Evolutionary conservation across 768 basidiomycete species (phyloP), one percentile per base, ranked within the genome.

Genomic region (Auricularia sp.): DNA sequence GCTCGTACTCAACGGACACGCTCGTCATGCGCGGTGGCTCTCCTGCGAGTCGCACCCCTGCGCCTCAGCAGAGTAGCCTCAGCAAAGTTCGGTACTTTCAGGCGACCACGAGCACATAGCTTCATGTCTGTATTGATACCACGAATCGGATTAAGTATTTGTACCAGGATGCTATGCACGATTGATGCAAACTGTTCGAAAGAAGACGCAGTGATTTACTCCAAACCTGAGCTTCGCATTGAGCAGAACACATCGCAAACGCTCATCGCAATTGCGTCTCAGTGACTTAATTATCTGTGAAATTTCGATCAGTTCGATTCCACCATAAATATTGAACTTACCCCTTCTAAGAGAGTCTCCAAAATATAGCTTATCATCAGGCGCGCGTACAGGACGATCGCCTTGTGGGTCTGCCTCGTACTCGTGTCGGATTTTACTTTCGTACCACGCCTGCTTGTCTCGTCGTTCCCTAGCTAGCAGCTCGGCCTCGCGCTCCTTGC

Each of bases 401-500:
- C 64, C 36, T 21, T 44, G 58, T 36, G 37, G 37, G 44, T 47
- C 54, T 62, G 33, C 61, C 8, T 37, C 34, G 35, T 44, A 11
- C 14, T 56, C 37, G 44, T n/a, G 35, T 21, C 54, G 29, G 21
- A 44, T 61, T 36, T 59, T 62, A 63, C 59, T 33, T 54, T 42
- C 35, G 34, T 59, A 64, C 29, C 61, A 71, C 68, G 75, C 73
- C 24, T 76, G 75, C 34, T 59, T 59, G 24, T 10, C 24, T 14
- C 10, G 34, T 18, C 34, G 24, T 24, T 69, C 64, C 64, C 64
- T 69, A 62, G 68, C 67, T n/a, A 62, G 61, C 61, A 70, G 65
- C 67, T 70, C 67, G 33, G 54, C 71, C 59, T 67, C 63, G 70
- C 72, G 68, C 36, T 84, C 85, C 68, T 73, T 75, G 62, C 80